Percentiles rank a stretch among this genome's conserved stretches.
Conservation (phyloP, 2,329 filamentous ascomycete species). For the Verticillium tricorpus region DNA sequence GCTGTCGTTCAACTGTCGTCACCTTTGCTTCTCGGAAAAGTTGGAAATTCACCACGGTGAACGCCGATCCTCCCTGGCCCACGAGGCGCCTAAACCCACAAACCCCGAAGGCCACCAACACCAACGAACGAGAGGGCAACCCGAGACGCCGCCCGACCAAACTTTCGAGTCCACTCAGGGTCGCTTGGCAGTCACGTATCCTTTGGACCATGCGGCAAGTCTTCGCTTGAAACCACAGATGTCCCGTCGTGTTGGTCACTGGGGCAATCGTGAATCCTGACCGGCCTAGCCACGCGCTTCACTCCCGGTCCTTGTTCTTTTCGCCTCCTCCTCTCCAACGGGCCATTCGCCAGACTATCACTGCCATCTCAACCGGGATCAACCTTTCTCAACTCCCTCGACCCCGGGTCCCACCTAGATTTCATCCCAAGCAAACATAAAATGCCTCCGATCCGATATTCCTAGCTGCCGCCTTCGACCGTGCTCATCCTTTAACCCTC, state of each 20-base stretch:
- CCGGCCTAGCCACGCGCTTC: slow-evolving; percentile 9
- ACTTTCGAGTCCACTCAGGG: slow-evolving; percentile 5
- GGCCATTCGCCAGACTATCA: slow-evolving; percentile 9
- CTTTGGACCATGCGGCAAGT: slow-evolving; percentile 11
- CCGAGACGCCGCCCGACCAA: background rate
- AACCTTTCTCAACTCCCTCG: slow-evolving; percentile 9
- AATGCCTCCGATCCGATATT: slow-evolving; percentile 16
- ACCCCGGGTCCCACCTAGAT: background rate
- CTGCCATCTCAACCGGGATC: slow-evolving; percentile 11
- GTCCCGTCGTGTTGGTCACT: slow-evolving; percentile 8
- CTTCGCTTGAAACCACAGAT: slow-evolving; percentile 13
- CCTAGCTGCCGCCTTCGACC: slow-evolving; percentile 10
- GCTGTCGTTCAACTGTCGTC: slow-evolving; percentile 1
- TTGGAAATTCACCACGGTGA: slow-evolving; percentile 4
- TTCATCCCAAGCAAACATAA: slow-evolving; percentile 11
- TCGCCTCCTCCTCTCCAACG: slow-evolving; percentile 3
- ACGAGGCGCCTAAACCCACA: background rate
- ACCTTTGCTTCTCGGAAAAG: background rate
- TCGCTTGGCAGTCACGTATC: slow-evolving; percentile 14
- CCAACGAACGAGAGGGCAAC: background rate
- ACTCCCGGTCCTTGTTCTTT: slow-evolving; percentile 12
- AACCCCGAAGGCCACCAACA: background rate
- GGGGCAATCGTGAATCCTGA: slow-evolving; percentile 14
- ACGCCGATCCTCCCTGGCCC: slow-evolving; percentile 8
- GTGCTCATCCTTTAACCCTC: slow-evolving; percentile 11